These are phyloP conservation scores for Ganoderma lingzhi DNA, from an alignment of 1,284 basidiomycete species.

Conservation along the genomic window DNA sequence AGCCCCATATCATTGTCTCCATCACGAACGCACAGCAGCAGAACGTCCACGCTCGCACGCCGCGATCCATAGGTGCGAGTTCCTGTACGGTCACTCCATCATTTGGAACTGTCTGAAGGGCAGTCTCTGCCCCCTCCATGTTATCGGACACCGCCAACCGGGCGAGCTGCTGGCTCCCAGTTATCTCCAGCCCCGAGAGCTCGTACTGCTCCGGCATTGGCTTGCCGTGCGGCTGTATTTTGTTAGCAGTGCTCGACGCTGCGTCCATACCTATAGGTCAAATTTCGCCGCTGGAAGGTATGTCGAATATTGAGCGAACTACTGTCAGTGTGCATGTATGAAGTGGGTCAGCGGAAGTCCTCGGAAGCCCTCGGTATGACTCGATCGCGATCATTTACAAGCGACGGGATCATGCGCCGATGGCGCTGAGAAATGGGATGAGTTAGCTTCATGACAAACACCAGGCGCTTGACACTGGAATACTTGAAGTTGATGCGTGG, in stretches of 20 bases:
- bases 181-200: not conserved
- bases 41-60: slow-evolving; percentile 30
- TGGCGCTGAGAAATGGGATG: too few species aligned
- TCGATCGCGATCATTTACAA: not conserved
- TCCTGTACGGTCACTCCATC: slow-evolving; percentile 24
- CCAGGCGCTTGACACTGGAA: not conserved
- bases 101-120: not conserved
- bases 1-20: slow-evolving; percentile 50
- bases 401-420: not conserved
- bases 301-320: not conserved
- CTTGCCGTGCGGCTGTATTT: not conserved
- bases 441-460: not conserved
- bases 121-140: not conserved
- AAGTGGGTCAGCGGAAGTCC: not conserved
- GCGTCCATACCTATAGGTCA: not conserved
- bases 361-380: not conserved
- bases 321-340: not conserved
- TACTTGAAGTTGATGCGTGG: too few species aligned
- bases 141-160: not conserved
- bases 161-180: not conserved
- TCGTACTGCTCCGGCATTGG: not conserved
- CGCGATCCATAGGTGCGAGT: slow-evolving; percentile 28
- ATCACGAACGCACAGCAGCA: slow-evolving; percentile 34
- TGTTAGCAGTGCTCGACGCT: not conserved
- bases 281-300: not conserved